A percentile compares a stretch with the other conserved stretches of the same genome.
Conservation (phyloP, 345 rosid genomes). For the Pseudoturritis turrita region DNA sequence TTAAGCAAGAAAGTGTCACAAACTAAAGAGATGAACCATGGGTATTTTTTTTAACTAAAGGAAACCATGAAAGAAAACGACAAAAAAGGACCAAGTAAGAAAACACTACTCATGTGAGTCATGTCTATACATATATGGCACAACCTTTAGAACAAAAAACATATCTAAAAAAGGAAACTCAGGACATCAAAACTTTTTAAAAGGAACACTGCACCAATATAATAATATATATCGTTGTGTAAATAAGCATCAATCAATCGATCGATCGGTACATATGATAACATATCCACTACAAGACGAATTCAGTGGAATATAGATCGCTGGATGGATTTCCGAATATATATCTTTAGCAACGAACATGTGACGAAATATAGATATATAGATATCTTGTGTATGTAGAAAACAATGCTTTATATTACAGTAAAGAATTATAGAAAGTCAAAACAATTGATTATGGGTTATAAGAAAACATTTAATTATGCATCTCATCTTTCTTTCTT, state of each 20-base stretch:
- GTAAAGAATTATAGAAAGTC: background rate
- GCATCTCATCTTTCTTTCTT: background rate
- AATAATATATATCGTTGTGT: background rate
- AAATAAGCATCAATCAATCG: slow-evolving; percentile 19
- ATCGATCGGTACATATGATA: background rate
- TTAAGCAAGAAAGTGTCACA: background rate
- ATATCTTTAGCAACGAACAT: background rate
- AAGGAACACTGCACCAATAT: slow-evolving; percentile 13
- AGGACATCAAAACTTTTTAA: slow-evolving; percentile 21
- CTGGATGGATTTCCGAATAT: slow-evolving; percentile 3
- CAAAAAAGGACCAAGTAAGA: slow-evolving; percentile 6
- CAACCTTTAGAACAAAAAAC: slow-evolving; percentile 22
- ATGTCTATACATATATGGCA: slow-evolving; percentile 30
- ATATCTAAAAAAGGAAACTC: slow-evolving; percentile 27
- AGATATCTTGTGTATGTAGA: background rate
- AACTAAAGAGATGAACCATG: background rate
- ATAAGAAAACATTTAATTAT: background rate
- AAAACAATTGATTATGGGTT: background rate
- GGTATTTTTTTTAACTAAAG: background rate
- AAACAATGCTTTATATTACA: slow-evolving; percentile 7
- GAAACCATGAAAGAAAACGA: background rate
- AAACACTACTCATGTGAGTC: slow-evolving; percentile 12
- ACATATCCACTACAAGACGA: slow-evolving; percentile 9
- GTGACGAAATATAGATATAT: background rate
- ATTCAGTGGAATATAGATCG: slow-evolving; percentile 1